phyloP scores from a whole-genome alignment of 164 flowering plant genomes.

The Liriodendron chinense region DNA sequence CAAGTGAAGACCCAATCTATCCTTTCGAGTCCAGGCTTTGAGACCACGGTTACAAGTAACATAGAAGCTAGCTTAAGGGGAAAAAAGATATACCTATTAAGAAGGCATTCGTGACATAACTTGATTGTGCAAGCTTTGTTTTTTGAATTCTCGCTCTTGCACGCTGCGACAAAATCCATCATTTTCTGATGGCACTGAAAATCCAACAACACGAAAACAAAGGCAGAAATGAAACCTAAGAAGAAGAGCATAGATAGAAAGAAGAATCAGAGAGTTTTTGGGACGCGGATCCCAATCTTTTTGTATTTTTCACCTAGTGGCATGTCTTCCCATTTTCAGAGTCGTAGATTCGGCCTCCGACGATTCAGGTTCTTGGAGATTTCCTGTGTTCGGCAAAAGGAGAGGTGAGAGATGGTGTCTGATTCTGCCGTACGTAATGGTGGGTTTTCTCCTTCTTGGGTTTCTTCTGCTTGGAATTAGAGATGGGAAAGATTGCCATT shows the following conservation, averaged over 20 bases:
- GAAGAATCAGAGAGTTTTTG: background rate
- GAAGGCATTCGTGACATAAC: slow-evolving; percentile 72
- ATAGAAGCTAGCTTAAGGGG: too few species aligned
- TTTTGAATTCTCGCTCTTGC: slow-evolving; percentile 31
- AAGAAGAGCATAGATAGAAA: background rate
- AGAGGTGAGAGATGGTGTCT: background rate
- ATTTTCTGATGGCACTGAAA: slow-evolving; percentile 87
- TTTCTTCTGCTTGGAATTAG: background rate
- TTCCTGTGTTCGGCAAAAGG: slow-evolving; percentile 24
- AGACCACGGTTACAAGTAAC: too few species aligned
- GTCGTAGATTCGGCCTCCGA: slow-evolving; percentile 54
- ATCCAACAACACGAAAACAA: too few species aligned
- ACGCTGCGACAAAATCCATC: slow-evolving; percentile 45
- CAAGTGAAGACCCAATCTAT: too few species aligned
- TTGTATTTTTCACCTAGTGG: slow-evolving; percentile 51
- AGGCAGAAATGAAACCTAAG: too few species aligned
- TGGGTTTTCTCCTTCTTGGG: background rate
- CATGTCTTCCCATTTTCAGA: slow-evolving; percentile 61
- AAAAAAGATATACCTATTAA: slow-evolving; percentile 53
- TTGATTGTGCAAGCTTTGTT: slow-evolving; percentile 46
- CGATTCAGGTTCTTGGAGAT: slow-evolving; percentile 46
- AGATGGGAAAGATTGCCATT: background rate
- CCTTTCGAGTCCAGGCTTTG: too few species aligned
- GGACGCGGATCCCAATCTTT: background rate
- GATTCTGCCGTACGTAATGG: background rate